Conservation (phyloP, 2,329 filamentous ascomycete species). For the Scolecobasidium constrictum region DNA sequence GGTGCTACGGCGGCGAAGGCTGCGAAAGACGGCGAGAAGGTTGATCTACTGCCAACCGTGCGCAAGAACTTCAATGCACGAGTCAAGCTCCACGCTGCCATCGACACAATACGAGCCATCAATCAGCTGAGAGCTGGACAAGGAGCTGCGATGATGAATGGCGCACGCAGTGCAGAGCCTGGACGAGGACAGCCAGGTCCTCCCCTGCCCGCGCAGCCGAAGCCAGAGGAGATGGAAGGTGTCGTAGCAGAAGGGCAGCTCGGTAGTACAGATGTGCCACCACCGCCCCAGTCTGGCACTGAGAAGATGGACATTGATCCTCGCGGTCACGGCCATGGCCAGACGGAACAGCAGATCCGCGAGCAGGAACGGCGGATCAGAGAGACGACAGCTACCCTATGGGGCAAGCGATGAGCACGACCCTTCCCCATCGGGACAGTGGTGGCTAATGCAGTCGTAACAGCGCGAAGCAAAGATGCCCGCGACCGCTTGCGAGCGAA, state of each 20-base stretch:
- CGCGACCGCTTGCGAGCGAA: no score
- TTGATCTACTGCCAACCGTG: slow-evolving; percentile 52
- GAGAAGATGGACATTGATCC: slow-evolving; percentile 45
- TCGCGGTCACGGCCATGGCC: slow-evolving; percentile 47
- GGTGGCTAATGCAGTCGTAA: no score
- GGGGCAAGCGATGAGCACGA: slow-evolving; percentile 23
- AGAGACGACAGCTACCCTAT: slow-evolving; percentile 47
- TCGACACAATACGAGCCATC: slow-evolving; percentile 57
- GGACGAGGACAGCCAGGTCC: slow-evolving; percentile 10
- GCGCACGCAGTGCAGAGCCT: slow-evolving; percentile 46
- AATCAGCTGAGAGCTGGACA: slow-evolving; percentile 55
- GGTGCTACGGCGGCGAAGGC: slow-evolving; percentile 24
- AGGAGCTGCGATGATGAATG: slow-evolving; percentile 50
- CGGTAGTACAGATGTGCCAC: background rate
- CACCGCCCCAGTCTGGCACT: slow-evolving; percentile 13
- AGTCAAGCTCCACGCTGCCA: slow-evolving; percentile 54
- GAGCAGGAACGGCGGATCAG: slow-evolving; percentile 50
- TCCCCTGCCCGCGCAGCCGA: slow-evolving; percentile 6
- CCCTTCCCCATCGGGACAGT: no score
- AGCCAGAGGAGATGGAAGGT: slow-evolving; percentile 15
- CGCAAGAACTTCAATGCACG: slow-evolving; percentile 63
- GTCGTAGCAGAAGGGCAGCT: slow-evolving; percentile 13
- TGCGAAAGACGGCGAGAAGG: slow-evolving; percentile 23
- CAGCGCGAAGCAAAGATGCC: no score
- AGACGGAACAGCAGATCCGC: slow-evolving; percentile 51